Evolutionary conservation across 1,284 basidiomycete species (phyloP), one percentile per base, ranked within the genome.

Genomic region (Kwoniella shivajii): DNA sequence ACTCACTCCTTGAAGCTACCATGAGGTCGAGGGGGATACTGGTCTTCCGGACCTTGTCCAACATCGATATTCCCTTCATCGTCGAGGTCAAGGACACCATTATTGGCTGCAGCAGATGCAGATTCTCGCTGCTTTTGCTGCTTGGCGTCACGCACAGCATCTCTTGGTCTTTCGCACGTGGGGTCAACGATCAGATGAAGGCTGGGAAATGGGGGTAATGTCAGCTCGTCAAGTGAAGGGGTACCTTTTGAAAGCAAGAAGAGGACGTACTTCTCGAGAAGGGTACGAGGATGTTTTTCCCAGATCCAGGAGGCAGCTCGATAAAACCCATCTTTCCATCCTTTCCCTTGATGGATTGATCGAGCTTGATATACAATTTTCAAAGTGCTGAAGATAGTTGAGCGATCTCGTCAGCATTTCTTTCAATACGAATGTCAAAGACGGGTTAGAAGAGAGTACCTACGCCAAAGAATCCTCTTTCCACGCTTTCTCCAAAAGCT

Each of bases 281-380:
- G 42, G 11, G 69, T 70, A 4, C 62, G 57, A 6, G 69, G 69
- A 46, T 68, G 66, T 14, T 70, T 42, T 9, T 65, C 60, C 63
- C 63, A 70, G 9, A 73, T 36, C 71, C 71, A 73, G 0, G 50
- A 61, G 7, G 63, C 29, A 6, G 59, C 63, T 31, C 52, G 37
- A 43, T 59, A 68, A 46, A 65, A 69, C 10, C 53, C 64, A 9
- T 59, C 47, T 53, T 63, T 63, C 56, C 56, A 59, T 1, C 68
- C 69, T 50, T 73, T 73, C n/a, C 71, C 71, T 43, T 71, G 65
- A 49, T 71, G 69, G 27, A 73, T 73, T 5, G 68, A 70, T 20
- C 71, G 38, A 4, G 61, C 59, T 22, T 73, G 69, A 58, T 71
- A 65, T 37, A 73, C 56, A 38, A 70, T 57, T 36, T 57, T 54